Percentiles rank a stretch among this genome's conserved stretches.
These are phyloP conservation scores for Aureobasidium sp. DNA, from an alignment of 2,329 filamentous ascomycete genomes.

Conservation along the genomic window DNA sequence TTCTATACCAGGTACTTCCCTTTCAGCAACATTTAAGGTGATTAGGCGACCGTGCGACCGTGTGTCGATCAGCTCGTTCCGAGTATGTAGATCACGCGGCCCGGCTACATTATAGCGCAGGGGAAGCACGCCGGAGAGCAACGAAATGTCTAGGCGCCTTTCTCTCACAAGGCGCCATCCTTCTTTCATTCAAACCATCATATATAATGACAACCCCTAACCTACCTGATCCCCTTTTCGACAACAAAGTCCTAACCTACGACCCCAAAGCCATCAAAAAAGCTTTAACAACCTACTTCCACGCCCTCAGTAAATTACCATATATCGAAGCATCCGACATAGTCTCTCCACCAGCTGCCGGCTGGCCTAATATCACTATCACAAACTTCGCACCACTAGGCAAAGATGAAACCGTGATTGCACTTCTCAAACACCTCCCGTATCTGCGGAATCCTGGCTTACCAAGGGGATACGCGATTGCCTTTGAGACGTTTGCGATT, in stretches of 20 bases:
- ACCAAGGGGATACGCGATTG: background rate
- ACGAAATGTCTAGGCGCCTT: no score
- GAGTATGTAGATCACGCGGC: no score
- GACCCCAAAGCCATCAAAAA: background rate
- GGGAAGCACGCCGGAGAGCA: no score
- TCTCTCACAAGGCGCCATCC: no score
- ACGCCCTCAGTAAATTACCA: background rate
- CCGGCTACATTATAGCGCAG: no score
- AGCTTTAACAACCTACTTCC: background rate
- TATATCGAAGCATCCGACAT: constrained; percentile 1
- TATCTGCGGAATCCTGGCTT: background rate
- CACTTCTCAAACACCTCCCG: background rate
- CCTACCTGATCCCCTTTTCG: background rate
- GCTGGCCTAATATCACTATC: background rate
- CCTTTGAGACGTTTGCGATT: background rate
- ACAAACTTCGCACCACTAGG: background rate
- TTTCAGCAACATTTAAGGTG: no score
- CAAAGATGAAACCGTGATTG: background rate
- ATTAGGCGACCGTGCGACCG: no score
- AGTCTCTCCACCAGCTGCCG: background rate
- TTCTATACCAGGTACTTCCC: no score
- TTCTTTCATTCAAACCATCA: background rate
- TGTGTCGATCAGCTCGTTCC: no score
- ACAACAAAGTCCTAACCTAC: background rate
- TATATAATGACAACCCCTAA: background rate